A percentile compares a stretch with the other conserved stretches of the same genome.
phyloP scores from a whole-genome alignment of 306 rosid species.

The Cajanus cajan region DNA sequence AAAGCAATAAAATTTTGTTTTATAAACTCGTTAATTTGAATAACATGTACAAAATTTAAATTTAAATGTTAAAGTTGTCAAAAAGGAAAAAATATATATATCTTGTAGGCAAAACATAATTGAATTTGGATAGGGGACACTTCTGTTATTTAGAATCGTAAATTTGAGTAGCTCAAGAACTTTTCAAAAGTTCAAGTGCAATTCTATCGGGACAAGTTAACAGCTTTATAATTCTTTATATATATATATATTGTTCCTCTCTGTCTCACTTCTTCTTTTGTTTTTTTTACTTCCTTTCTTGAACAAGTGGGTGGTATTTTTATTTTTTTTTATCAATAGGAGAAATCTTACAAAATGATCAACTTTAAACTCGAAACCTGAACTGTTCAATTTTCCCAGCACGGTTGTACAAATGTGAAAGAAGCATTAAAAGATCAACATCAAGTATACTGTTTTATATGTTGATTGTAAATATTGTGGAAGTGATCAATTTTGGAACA shows the following conservation, averaged over 20 bases:
- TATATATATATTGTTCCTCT: no score
- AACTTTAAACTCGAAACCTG: not conserved
- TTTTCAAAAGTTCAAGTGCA: not conserved
- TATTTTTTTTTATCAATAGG: not conserved
- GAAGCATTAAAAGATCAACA: not conserved
- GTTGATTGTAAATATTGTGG: not conserved
- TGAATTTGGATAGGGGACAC: no score
- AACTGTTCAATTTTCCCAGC: not conserved
- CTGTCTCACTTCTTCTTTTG: no score
- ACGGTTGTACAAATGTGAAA: not conserved
- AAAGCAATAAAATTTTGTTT: no score
- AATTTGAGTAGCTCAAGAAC: not conserved
- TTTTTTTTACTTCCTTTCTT: not conserved
- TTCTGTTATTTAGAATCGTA: not conserved
- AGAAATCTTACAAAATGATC: not conserved
- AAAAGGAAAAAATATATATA: no score
- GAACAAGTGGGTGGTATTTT: not conserved
- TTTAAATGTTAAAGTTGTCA: no score
- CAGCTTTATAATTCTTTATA: not conserved
- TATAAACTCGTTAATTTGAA: no score
- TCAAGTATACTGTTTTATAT: not conserved
- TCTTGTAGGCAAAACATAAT: no score
- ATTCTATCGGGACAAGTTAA: not conserved
- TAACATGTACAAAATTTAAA: no score
- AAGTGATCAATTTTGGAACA: not conserved